Conservation (phyloP, 73 alveolate genomes). For the Diophrys appendiculata region DNA sequence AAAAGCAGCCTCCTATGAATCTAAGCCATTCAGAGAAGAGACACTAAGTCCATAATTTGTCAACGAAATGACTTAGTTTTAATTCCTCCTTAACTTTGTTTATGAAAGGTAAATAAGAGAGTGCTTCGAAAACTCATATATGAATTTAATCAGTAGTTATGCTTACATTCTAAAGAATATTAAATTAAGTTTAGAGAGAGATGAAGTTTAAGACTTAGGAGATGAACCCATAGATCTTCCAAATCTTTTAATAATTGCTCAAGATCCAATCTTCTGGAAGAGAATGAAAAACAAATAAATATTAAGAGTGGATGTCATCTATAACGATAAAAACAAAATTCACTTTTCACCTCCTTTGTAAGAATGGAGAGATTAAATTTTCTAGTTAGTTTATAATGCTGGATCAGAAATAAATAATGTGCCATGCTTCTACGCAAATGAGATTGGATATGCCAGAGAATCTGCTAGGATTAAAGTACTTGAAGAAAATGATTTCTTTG, state of each 20-base stretch:
- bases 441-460: slow-evolving; percentile 59
- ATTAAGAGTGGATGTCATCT: background rate
- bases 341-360: slow-evolving; percentile 26
- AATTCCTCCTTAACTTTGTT: slow-evolving; percentile 37
- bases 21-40: slow-evolving; percentile 57
- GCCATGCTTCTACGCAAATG: slow-evolving; percentile 57
- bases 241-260: background rate
- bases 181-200: slow-evolving; percentile 12
- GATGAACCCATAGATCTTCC: slow-evolving; percentile 13
- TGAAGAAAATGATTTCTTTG: slow-evolving; percentile 30
- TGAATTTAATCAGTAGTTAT: background rate
- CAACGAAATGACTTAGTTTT: slow-evolving; percentile 29
- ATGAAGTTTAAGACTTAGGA: no score
- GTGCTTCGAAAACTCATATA: slow-evolving; percentile 41
- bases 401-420: slow-evolving; percentile 46
- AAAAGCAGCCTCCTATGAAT: slow-evolving; percentile 45
- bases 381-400: slow-evolving; percentile 22
- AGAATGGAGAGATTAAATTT: slow-evolving; percentile 29
- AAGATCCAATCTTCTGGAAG: slow-evolving; percentile 10
- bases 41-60: slow-evolving; percentile 39
- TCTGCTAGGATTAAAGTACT: slow-evolving; percentile 41
- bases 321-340: slow-evolving; percentile 17
- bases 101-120: slow-evolving; percentile 50
- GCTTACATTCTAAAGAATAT: slow-evolving; percentile 4
- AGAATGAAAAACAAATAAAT: background rate